These are phyloP conservation scores for Oidiodendron maius DNA, from an alignment of 495 filamentous ascomycete species.

Conservation along the genomic window DNA sequence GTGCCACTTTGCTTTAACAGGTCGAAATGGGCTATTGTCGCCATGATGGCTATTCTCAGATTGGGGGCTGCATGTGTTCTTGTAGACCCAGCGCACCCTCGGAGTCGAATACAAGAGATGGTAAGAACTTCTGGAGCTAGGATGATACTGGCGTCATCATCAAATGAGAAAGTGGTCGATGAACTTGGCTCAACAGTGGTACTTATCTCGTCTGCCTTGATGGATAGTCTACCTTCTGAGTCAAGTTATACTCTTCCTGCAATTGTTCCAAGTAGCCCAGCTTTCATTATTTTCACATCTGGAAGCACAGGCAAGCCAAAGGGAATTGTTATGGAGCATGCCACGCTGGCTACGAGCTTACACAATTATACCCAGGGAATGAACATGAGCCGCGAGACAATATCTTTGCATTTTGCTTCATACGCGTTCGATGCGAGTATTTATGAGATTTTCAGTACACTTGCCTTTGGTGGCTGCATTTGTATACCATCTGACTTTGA, in stretches of 20 bases:
- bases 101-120: conserved; percentile 1
- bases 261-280: not conserved
- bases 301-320: conserved; percentile 45
- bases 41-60: conserved; percentile 34
- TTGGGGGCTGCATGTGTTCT: conserved; percentile 40
- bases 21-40: conserved; percentile 34
- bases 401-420: conserved; percentile 11
- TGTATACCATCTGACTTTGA: conserved; percentile 40
- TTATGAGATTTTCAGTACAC: conserved; percentile 77
- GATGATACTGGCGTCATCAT: not conserved
- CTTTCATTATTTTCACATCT: conserved; percentile 47
- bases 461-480: conserved; percentile 53
- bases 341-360: not conserved
- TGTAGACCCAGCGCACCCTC: conserved; percentile 40
- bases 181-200: not conserved
- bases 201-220: conserved; percentile 3
- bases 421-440: conserved; percentile 74
- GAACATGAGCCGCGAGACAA: conserved; percentile 11
- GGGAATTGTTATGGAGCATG: conserved; percentile 4
- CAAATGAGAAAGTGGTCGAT: not conserved
- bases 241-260: not conserved
- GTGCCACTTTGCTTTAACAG: conserved; percentile 34
- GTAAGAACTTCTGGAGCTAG: conserved; percentile 10
- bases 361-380: not conserved
- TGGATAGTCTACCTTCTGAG: not conserved